Conservation (phyloP, 176 grass and related monocot species). For the Oryza australiensis region DNA sequence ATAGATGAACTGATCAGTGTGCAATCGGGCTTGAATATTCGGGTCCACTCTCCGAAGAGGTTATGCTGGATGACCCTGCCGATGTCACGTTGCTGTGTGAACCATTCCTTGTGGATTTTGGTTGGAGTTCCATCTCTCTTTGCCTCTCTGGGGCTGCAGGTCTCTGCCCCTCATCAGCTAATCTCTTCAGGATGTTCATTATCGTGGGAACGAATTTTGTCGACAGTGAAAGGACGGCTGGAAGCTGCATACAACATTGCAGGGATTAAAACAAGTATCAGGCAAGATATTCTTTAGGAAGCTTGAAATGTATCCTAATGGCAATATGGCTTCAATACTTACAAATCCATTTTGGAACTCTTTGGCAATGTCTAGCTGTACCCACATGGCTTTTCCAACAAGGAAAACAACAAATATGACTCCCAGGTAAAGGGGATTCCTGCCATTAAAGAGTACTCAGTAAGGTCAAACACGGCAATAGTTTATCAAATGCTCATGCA, state of each 20-base stretch:
- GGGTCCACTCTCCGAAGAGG: slow-evolving; percentile 46
- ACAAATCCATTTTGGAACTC: slow-evolving; percentile 91
- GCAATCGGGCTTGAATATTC: slow-evolving; percentile 65
- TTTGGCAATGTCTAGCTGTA: slow-evolving; percentile 75
- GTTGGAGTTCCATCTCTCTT: slow-evolving; percentile 55
- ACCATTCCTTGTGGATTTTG: slow-evolving; percentile 65
- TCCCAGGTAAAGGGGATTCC: slow-evolving; percentile 76
- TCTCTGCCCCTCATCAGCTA: slow-evolving; percentile 77
- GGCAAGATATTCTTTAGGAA: neutral
- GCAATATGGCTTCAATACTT: slow-evolving; percentile 39
- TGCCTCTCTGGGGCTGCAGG: slow-evolving; percentile 55
- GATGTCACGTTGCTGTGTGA: slow-evolving; percentile 58
- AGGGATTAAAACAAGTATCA: slow-evolving; percentile 26
- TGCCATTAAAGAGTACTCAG: slow-evolving; percentile 45
- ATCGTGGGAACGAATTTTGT: slow-evolving; percentile 94
- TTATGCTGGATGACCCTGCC: slow-evolving; percentile 67
- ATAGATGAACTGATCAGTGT: slow-evolving; percentile 49
- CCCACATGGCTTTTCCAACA: slow-evolving; percentile 90
- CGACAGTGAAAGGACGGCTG: slow-evolving; percentile 81
- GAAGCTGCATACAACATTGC: slow-evolving; percentile 50
- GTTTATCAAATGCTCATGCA: neutral
- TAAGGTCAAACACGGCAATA: neutral
- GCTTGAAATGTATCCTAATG: slow-evolving; percentile 11
- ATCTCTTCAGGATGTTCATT: slow-evolving; percentile 92
- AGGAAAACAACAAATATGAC: slow-evolving; percentile 87